A percentile compares a stretch with the other conserved stretches of the same genome.
These are phyloP conservation scores for Beauveria bassiana DNA, from an alignment of 2,329 filamentous ascomycete species.

Conservation along the genomic window DNA sequence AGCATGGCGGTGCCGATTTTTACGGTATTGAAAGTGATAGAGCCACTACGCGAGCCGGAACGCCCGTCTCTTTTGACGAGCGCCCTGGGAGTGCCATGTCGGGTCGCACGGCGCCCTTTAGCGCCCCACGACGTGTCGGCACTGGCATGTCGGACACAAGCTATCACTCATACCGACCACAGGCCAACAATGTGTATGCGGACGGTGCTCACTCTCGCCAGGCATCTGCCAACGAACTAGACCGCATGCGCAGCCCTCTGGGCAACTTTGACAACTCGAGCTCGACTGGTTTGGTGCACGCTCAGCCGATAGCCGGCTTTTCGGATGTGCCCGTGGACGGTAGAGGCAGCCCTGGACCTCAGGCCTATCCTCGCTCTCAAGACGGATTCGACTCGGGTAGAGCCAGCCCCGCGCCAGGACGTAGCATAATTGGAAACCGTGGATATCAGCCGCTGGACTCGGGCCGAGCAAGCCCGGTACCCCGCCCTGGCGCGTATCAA, in stretches of 20 bases:
- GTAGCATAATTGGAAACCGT: background rate
- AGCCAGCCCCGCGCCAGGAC: background rate
- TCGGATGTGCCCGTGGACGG: conserved; percentile 20
- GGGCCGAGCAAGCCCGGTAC: background rate
- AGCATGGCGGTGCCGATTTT: conserved; percentile 70
- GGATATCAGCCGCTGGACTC: conserved; percentile 1
- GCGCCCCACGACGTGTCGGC: conserved; percentile 13
- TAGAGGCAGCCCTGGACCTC: background rate
- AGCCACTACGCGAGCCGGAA: conserved; percentile 48
- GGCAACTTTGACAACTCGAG: conserved; percentile 47
- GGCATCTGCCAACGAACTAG: conserved; percentile 12
- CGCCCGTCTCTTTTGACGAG: conserved; percentile 47
- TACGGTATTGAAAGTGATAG: conserved; percentile 47
- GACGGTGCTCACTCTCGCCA: background rate
- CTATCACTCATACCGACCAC: conserved; percentile 22
- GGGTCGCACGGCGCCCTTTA: conserved; percentile 27
- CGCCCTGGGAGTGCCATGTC: conserved; percentile 42
- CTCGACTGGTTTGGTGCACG: conserved; percentile 42
- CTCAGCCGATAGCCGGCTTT: conserved; percentile 32
- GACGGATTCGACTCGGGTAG: background rate
- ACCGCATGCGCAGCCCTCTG: conserved; percentile 37
- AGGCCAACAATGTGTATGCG: background rate
- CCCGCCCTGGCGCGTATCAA: background rate
- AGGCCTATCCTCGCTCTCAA: background rate
- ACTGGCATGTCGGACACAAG: conserved; percentile 19